These are phyloP conservation scores for Mycena metata DNA, from an alignment of 768 basidiomycete genomes.

Conservation along the genomic window DNA sequence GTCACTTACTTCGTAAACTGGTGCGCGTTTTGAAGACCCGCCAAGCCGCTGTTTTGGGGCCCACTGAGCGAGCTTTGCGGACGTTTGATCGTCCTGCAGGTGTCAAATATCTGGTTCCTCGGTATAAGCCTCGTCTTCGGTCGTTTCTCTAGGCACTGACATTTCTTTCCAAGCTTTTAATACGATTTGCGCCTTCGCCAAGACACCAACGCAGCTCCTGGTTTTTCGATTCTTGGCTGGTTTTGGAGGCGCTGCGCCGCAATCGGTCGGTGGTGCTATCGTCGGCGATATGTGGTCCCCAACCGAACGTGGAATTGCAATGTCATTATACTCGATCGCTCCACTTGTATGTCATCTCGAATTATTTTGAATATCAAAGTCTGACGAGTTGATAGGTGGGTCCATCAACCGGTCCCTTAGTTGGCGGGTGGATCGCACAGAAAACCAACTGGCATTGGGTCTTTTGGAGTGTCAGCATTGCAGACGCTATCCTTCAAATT, in stretches of 20 bases:
- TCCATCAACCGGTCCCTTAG: constrained; percentile 53
- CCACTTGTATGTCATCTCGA: constrained; percentile 48
- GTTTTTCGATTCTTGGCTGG: constrained; percentile 75
- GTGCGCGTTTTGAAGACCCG: not conserved
- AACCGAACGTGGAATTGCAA: constrained; percentile 67
- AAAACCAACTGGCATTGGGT: constrained; percentile 71
- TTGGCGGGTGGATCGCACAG: constrained; percentile 62
- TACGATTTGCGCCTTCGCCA: constrained; percentile 64
- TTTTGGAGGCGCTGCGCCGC: constrained; percentile 74
- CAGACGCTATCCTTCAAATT: constrained; percentile 60
- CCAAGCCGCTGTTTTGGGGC: constrained; percentile 54
- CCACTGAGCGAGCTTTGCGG: constrained; percentile 57
- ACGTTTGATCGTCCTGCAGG: constrained; percentile 63
- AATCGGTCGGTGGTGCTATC: constrained; percentile 71
- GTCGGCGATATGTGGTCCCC: constrained; percentile 65
- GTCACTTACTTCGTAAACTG: constrained; percentile 25
- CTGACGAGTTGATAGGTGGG: constrained; percentile 48
- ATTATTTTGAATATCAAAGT: not conserved
- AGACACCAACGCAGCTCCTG: constrained; percentile 64
- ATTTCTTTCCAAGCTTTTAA: constrained; percentile 55
- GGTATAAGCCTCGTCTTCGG: too few relatives aligned
- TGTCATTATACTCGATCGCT: constrained; percentile 67
- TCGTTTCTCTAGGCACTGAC: not conserved
- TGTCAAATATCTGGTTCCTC: constrained; percentile 70
- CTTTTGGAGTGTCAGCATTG: constrained; percentile 70